These are phyloP conservation scores for Exophiala mesophila DNA, from an alignment of 2,329 filamentous ascomycete genomes.

Conservation along the genomic window DNA sequence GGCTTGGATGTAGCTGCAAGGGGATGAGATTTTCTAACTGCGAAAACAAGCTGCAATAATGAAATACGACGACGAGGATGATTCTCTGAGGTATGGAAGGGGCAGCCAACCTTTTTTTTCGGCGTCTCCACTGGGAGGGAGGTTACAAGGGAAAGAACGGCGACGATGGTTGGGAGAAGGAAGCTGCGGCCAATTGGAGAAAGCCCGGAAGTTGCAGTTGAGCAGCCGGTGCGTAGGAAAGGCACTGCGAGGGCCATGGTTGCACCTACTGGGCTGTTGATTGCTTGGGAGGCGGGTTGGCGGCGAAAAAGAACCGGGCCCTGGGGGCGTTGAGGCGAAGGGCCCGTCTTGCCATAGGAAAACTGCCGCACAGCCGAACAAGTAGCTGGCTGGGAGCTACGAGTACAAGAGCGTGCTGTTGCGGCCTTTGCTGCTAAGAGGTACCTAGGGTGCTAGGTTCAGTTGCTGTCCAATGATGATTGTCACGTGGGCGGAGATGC, in stretches of 20 bases:
- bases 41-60: neutral
- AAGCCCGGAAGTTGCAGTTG: neutral
- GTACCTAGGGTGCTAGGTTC: no score
- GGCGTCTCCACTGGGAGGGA: neutral
- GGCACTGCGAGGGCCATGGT: no score
- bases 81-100: no score
- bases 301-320: slow-evolving; percentile 13
- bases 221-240: neutral
- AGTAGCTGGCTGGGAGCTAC: no score
- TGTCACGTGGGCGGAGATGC: no score
- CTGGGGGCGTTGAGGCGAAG: no score
- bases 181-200: neutral
- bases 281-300: slow-evolving; percentile 1
- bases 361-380: slow-evolving; percentile 14
- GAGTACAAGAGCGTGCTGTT: no score
- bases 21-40: neutral
- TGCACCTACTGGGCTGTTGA: no score
- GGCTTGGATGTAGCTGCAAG: neutral
- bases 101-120: neutral
- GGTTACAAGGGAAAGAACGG: neutral
- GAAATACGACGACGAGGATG: neutral
- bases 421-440: no score
- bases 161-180: neutral
- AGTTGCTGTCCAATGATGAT: no score
- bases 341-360: slow-evolving; percentile 3